These are phyloP conservation scores for Podila verticillata DNA, from an alignment of 192 early-diverging fungal genomes.

Conservation along the genomic window DNA sequence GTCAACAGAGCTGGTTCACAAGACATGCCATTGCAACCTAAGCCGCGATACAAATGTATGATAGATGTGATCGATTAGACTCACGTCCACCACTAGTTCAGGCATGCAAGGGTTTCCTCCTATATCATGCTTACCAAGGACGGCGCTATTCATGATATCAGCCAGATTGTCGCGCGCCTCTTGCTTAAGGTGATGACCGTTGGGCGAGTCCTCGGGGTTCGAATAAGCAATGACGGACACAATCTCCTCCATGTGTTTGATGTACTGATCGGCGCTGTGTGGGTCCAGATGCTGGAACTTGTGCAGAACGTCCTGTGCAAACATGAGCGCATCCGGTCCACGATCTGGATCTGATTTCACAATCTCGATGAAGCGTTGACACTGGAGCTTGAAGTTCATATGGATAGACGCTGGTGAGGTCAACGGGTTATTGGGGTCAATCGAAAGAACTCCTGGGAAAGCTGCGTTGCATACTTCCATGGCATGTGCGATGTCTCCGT, in stretches of 20 bases:
- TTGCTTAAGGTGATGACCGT: slow-evolving; percentile 60
- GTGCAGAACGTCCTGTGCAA: slow-evolving; percentile 65
- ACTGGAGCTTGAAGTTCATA: slow-evolving; percentile 68
- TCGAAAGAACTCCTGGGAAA: slow-evolving; percentile 49
- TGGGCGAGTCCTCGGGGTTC: slow-evolving; percentile 66
- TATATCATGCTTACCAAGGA: slow-evolving; percentile 60
- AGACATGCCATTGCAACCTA: slow-evolving; percentile 57
- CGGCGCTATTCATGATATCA: slow-evolving; percentile 66
- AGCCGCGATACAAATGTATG: background rate
- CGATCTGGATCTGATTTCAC: slow-evolving; percentile 48
- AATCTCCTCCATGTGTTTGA: slow-evolving; percentile 57
- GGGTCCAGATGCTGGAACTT: slow-evolving; percentile 49
- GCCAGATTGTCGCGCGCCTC: slow-evolving; percentile 67
- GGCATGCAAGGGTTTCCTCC: background rate
- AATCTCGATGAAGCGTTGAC: slow-evolving; percentile 73
- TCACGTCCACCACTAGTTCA: too few relatives aligned
- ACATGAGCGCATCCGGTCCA: slow-evolving; percentile 64
- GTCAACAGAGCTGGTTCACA: slow-evolving; percentile 58
- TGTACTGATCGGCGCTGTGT: slow-evolving; percentile 50
- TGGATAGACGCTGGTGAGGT: slow-evolving; percentile 56
- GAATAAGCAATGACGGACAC: slow-evolving; percentile 68
- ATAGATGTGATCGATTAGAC: too few relatives aligned
- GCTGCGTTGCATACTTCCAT: slow-evolving; percentile 46
- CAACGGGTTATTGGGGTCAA: slow-evolving; percentile 33
- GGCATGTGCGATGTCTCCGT: slow-evolving; percentile 51